These are phyloP conservation scores for Cylindrotheca closterium DNA, from an alignment of 108 stramenopile species.

Conservation along the genomic window DNA sequence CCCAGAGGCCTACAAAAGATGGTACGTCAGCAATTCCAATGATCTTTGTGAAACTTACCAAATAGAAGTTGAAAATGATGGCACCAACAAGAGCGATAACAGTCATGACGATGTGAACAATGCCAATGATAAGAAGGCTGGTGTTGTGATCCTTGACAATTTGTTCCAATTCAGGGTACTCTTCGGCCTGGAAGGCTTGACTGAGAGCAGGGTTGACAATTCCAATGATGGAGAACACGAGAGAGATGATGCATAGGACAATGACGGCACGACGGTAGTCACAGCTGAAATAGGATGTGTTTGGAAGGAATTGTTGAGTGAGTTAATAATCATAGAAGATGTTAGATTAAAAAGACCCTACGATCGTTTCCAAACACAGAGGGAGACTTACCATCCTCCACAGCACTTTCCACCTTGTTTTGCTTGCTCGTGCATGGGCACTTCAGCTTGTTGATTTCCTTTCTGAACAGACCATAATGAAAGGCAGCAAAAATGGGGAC, in stretches of 20 bases:
- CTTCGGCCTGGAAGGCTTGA: neutral
- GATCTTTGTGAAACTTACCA: neutral
- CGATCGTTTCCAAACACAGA: neutral
- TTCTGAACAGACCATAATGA: neutral
- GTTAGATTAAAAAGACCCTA: neutral
- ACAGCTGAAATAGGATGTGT: neutral
- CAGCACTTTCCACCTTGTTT: slow-evolving; percentile 6
- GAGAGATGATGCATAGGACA: neutral
- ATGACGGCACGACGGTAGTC: slow-evolving; percentile 1
- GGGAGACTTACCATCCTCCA: slow-evolving; percentile 1
- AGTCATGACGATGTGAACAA: neutral
- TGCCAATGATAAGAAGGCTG: neutral
- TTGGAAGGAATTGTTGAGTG: neutral
- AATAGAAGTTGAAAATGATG: neutral
- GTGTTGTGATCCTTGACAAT: neutral
- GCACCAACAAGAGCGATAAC: neutral
- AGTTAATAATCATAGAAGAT: neutral
- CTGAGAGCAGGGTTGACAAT: neutral
- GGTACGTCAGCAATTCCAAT: neutral
- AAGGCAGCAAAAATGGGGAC: neutral
- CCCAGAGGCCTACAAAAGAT: neutral
- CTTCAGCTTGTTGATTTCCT: neutral
- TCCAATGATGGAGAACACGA: neutral
- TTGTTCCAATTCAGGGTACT: neutral
- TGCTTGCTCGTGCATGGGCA: slow-evolving; percentile 24